Conservation (phyloP, 2,329 filamentous ascomycete species). For the Paecilomyces sp. region DNA sequence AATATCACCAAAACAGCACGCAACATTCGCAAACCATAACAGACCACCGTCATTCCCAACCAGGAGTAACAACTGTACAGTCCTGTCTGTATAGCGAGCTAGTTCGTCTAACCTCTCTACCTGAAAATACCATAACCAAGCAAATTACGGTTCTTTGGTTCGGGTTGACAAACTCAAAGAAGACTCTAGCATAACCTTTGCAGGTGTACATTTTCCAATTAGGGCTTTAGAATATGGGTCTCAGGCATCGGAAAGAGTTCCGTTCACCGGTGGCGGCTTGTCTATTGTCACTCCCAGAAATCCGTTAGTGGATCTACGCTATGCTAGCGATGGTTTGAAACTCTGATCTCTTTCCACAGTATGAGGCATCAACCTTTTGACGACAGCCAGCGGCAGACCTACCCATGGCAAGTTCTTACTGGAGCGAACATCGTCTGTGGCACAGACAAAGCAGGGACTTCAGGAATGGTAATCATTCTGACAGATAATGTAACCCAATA, state of each 20-base stretch:
- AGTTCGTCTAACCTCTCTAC: neutral
- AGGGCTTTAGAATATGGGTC: neutral
- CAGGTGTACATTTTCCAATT: neutral
- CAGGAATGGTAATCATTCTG: neutral
- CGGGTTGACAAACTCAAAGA: neutral
- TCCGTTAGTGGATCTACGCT: neutral
- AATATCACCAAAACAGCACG: neutral
- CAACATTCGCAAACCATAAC: neutral
- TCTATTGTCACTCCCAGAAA: neutral
- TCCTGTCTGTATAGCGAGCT: neutral
- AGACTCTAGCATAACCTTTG: neutral
- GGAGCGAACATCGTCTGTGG: neutral
- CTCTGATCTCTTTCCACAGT: neutral
- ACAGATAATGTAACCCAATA: neutral
- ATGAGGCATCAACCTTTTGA: neutral
- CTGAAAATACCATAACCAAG: neutral
- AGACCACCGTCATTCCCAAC: neutral
- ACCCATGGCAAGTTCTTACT: neutral
- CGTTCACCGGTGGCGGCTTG: neutral
- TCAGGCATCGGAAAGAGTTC: neutral
- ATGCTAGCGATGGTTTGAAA: neutral
- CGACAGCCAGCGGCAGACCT: neutral
- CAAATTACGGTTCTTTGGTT: neutral
- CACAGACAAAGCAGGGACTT: neutral
- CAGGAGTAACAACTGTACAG: neutral